phyloP scores from a whole-genome alignment of 208 protist species.

The Crithidia fasciculata region DNA sequence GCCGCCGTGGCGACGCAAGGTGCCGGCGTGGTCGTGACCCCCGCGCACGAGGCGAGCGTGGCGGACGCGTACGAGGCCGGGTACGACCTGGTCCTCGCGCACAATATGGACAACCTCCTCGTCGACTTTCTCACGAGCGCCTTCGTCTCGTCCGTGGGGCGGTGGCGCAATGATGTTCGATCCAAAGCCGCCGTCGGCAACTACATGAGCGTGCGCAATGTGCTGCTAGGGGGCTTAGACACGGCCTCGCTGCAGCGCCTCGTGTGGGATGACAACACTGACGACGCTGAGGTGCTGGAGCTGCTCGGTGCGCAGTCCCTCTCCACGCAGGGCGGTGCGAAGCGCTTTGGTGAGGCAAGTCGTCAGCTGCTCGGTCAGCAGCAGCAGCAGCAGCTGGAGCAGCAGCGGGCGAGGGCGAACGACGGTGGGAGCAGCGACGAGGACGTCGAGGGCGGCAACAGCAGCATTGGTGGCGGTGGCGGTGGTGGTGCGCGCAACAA shows the following conservation, averaged over 20 bases:
- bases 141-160: conserved; percentile 75
- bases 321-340: conserved; percentile 32
- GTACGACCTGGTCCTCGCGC: conserved; percentile 79
- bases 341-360: conserved; percentile 37
- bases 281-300: conserved; percentile 58
- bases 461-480: neutral
- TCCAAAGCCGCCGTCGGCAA: conserved; percentile 77
- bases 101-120: conserved; percentile 81
- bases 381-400: conserved; percentile 24
- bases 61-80: conserved; percentile 72
- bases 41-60: conserved; percentile 49
- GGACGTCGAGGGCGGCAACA: conserved; percentile 1
- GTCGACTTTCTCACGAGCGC: conserved; percentile 72
- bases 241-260: conserved; percentile 46
- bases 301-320: conserved; percentile 47
- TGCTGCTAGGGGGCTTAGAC: conserved; percentile 60
- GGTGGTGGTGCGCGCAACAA: neutral
- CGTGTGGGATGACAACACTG: conserved; percentile 50
- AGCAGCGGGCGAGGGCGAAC: neutral
- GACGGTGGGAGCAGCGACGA: neutral
- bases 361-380: conserved; percentile 25
- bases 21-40: conserved; percentile 56
- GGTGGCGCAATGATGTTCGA: conserved; percentile 82
- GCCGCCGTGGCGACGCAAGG: conserved; percentile 43
- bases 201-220: conserved; percentile 72